Evolutionary conservation across 2,329 filamentous ascomycete genomes (phyloP), one percentile per base, ranked within the genome.

Genomic region (Trematosphaeria pertusa): DNA sequence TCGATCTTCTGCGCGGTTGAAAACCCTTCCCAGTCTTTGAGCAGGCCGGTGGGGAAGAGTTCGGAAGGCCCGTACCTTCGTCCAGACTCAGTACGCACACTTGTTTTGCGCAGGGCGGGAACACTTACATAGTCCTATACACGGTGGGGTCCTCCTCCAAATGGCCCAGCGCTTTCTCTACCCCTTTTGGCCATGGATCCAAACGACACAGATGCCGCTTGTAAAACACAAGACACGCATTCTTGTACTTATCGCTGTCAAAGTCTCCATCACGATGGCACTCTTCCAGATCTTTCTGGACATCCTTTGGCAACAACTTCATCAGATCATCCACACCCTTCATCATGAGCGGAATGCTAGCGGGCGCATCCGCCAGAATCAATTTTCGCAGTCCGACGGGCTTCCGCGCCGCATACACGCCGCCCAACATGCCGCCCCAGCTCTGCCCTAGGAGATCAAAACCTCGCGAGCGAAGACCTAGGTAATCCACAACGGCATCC

Each of bases 401-500:
- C 10, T 46, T 22, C 9, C 21, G 34, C 4, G 48, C 46, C 0
- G 78, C 78, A 63, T 73, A 78, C 21, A 71, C 56, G 0, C 69
- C 69, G 1, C 64, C 78, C 0, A 82, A 62, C 76, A 82, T 80
- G 0, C 76, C 81, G 12, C 81, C 79, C 79, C 80, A 83, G 15
- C 72, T 77, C 26, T 82, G 78, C 1, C 80, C 80, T 0, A 76
- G 67, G 0, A 82, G 43, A 48, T 78, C 70, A 45, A 77, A 78
- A 1, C 31, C 42, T 0, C 56, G 37, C 1, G 62, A 41, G 15
- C 59, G 56, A 21, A 83, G 69, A 0, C 64, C 67, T 0, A 83
- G 65, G 34, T 73, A 61, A 0, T 53, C 26, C 5, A 79, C 48
- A 1, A 83, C 67, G 46, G 81, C 81, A 21, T 79, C 70, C 0